A percentile compares a stretch with the other conserved stretches of the same genome.
Conservation (phyloP, 2,329 filamentous ascomycete species). For the Akanthomyces uredinophilus region DNA sequence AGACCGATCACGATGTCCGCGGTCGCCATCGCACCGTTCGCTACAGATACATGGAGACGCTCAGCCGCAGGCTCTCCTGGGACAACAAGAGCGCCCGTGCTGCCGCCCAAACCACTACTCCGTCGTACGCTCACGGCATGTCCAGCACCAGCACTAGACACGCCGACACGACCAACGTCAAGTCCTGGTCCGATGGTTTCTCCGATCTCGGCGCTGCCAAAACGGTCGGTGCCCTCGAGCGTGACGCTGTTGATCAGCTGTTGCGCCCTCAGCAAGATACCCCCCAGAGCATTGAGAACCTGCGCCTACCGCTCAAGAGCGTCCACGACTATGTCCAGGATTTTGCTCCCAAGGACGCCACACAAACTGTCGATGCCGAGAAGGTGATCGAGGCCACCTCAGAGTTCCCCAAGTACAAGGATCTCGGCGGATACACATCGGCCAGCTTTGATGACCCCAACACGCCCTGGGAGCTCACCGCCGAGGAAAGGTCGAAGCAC, state of each 20-base stretch:
- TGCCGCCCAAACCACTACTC: constrained; percentile 21
- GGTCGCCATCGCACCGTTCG: constrained; percentile 39
- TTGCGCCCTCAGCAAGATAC: constrained; percentile 29
- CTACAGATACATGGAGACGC: constrained; percentile 41
- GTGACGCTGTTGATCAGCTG: constrained; percentile 39
- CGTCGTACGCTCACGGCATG: constrained; percentile 18
- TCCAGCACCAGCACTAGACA: constrained; percentile 32
- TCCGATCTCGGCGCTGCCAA: constrained; percentile 33
- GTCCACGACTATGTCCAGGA: constrained; percentile 30
- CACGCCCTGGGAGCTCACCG: constrained; percentile 22
- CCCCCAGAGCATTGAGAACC: constrained; percentile 23
- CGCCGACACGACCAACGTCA: constrained; percentile 31
- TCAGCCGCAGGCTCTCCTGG: constrained; percentile 43
- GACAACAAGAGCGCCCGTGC: constrained; percentile 33
- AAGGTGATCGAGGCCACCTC: constrained; percentile 24
- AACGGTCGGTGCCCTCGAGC: constrained; percentile 41
- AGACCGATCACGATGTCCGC: constrained; percentile 38
- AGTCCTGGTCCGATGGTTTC: constrained; percentile 33
- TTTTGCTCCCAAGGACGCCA: constrained; percentile 17
- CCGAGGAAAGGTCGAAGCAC: constrained; percentile 23
- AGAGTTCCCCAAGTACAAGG: constrained; percentile 28
- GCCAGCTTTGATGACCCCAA: constrained; percentile 26
- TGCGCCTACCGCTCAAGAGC: constrained; percentile 28
- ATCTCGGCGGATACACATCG: constrained; percentile 31
- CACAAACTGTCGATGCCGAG: constrained; percentile 17